A percentile compares a stretch with the other conserved stretches of the same genome.
These are phyloP conservation scores for Xerocomus amazonicus DNA, from an alignment of 1,284 basidiomycete species.

Conservation along the genomic window DNA sequence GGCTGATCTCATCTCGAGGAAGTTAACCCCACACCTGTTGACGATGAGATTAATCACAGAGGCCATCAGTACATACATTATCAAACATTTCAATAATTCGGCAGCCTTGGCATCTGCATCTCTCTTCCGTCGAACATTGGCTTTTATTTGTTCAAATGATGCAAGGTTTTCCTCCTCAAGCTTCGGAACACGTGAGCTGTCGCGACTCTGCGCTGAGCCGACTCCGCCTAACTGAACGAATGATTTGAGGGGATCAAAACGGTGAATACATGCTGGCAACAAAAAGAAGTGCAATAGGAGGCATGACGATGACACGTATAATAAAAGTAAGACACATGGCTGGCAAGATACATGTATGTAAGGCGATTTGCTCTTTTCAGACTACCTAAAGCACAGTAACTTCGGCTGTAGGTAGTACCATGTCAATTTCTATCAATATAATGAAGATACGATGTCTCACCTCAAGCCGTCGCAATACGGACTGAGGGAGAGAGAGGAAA, in stretches of 20 bases:
- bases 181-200: constrained; percentile 32
- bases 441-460: too few species aligned
- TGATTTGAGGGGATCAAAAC: constrained; percentile 83
- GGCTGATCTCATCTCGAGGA: constrained; percentile 57
- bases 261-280: constrained; percentile 70
- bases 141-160: constrained; percentile 47
- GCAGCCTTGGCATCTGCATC: constrained; percentile 44
- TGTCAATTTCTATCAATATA: too few species aligned
- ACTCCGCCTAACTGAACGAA: constrained; percentile 69
- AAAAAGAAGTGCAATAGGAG: constrained; percentile 67
- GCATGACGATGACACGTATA: constrained; percentile 70
- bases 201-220: constrained; percentile 59
- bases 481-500: too few species aligned
- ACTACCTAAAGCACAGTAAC: too few species aligned
- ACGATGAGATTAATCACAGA: not conserved
- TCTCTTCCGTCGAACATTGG: constrained; percentile 44
- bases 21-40: constrained; percentile 53
- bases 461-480: too few species aligned
- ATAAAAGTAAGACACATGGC: constrained; percentile 69
- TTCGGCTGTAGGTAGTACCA: too few species aligned
- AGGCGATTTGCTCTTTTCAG: too few species aligned
- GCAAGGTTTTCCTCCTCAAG: constrained; percentile 52
- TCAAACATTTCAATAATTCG: constrained; percentile 53
- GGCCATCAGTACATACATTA: constrained; percentile 37
- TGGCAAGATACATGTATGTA: too few species aligned